Percentiles rank a stretch among this genome's conserved stretches.
phyloP scores from a whole-genome alignment of 2,329 filamentous ascomycete species.

The Claviceps sp. region DNA sequence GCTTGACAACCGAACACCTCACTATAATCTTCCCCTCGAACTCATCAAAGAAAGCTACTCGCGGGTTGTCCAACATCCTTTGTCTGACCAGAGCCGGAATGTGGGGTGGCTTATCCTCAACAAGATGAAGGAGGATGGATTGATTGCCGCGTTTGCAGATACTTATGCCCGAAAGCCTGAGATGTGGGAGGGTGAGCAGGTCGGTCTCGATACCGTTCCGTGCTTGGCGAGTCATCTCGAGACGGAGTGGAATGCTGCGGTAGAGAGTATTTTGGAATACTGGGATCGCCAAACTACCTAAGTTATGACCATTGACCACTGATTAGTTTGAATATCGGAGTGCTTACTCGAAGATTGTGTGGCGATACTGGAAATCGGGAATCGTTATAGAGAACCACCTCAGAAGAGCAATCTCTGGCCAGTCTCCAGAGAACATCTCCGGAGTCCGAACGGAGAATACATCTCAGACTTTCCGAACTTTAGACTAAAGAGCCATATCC shows the following conservation, averaged over 20 bases:
- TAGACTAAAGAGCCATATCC: too few species aligned
- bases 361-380: too few species aligned
- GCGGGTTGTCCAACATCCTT: conserved; percentile 49
- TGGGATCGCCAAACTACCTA: conserved; percentile 49
- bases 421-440: too few species aligned
- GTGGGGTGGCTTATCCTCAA: conserved; percentile 57
- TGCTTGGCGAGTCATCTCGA: conserved; percentile 50
- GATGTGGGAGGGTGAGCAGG: conserved; percentile 55
- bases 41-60: conserved; percentile 51
- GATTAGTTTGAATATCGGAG: too few species aligned
- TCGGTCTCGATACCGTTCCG: conserved; percentile 39
- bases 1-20: conserved; percentile 51
- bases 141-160: conserved; percentile 48
- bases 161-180: conserved; percentile 46
- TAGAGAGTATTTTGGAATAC: conserved; percentile 53
- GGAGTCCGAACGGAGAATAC: too few species aligned
- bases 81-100: conserved; percentile 61
- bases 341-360: too few species aligned
- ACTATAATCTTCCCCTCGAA: conserved; percentile 54
- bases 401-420: too few species aligned
- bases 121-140: conserved; percentile 49
- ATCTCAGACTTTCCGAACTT: too few species aligned
- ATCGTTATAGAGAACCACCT: too few species aligned
- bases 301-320: background rate
- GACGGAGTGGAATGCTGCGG: conserved; percentile 52